Conservation (phyloP, 768 basidiomycete species). For the Leccinum aurantiacum region DNA sequence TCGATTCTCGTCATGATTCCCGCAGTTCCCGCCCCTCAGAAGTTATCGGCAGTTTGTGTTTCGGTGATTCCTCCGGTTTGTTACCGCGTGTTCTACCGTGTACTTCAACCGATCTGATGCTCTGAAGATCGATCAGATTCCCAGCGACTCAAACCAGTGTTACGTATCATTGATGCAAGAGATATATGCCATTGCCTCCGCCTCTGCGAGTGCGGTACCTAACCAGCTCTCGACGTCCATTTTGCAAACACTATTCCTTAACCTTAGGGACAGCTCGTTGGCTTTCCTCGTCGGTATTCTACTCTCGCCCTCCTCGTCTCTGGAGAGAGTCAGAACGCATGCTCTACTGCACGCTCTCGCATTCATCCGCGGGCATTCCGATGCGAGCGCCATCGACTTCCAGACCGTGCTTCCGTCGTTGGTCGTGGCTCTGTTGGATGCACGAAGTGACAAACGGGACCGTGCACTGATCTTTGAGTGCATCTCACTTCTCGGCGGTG, state of each 20-base stretch:
- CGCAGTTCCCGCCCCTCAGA: conserved; percentile 46
- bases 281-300: conserved; percentile 76
- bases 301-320: conserved; percentile 43
- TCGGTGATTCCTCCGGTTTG: conserved; percentile 37
- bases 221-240: conserved; percentile 50
- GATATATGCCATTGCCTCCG: conserved; percentile 68
- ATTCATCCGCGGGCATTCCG: conserved; percentile 73
- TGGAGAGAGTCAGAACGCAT: conserved; percentile 42
- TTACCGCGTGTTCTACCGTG: background rate
- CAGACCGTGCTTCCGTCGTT: conserved; percentile 75
- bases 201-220: conserved; percentile 44
- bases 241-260: conserved; percentile 64
- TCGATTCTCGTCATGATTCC: conserved; percentile 54
- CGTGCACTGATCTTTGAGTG: conserved; percentile 50
- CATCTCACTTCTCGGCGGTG: conserved; percentile 46
- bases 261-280: conserved; percentile 67
- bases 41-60: conserved; percentile 47
- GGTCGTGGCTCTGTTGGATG: conserved; percentile 51
- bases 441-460: conserved; percentile 28
- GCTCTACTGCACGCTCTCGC: conserved; percentile 77
- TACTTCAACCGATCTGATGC: conserved; percentile 2
- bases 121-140: conserved; percentile 17
- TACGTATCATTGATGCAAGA: conserved; percentile 63
- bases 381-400: conserved; percentile 65
- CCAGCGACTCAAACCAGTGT: conserved; percentile 27